Evolutionary conservation across 2,329 filamentous ascomycete genomes (phyloP).

Genomic region (Trichocomaceae sp.): DNA sequence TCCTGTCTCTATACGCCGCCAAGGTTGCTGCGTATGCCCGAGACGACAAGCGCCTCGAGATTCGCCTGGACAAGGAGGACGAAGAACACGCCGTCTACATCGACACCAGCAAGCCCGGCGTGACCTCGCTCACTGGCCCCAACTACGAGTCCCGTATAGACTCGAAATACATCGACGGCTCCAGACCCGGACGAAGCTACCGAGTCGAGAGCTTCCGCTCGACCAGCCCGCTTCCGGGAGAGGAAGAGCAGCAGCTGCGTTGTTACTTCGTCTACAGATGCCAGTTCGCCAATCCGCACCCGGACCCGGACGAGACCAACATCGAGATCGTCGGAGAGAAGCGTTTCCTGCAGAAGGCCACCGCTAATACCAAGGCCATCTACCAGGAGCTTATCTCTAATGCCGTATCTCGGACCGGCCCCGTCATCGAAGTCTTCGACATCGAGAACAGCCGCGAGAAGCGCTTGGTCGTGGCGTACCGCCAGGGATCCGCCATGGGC

Average conservation of each 20-base stretch:
- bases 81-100: slow-evolving; percentile 96
- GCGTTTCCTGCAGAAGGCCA: slow-evolving; percentile 92
- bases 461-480: slow-evolving; percentile 89
- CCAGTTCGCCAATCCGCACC: slow-evolving; percentile 72
- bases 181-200: slow-evolving; percentile 65
- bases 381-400: slow-evolving; percentile 90
- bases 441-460: slow-evolving; percentile 89
- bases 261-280: slow-evolving; percentile 99
- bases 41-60: slow-evolving; percentile 89
- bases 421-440: slow-evolving; percentile 96
- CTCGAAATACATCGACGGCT: slow-evolving; percentile 86
- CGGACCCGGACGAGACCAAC: slow-evolving; percentile 70
- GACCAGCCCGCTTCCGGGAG: slow-evolving; percentile 66
- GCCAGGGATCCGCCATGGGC: slow-evolving; percentile 82
- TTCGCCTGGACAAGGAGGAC: slow-evolving; percentile 91
- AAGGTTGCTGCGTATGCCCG: slow-evolving; percentile 91
- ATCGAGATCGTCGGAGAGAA: slow-evolving; percentile 88
- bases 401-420: slow-evolving; percentile 76
- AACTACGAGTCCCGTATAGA: slow-evolving; percentile 90
- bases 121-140: slow-evolving; percentile 70
- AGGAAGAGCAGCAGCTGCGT: slow-evolving; percentile 73
- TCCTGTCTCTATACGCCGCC: slow-evolving; percentile 92
- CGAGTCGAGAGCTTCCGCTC: slow-evolving; percentile 97
- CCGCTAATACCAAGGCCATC: slow-evolving; percentile 87
- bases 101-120: slow-evolving; percentile 87